These are phyloP conservation scores for Aspergillus costaricaensis DNA, from an alignment of 2,329 filamentous ascomycete genomes.

Conservation along the genomic window DNA sequence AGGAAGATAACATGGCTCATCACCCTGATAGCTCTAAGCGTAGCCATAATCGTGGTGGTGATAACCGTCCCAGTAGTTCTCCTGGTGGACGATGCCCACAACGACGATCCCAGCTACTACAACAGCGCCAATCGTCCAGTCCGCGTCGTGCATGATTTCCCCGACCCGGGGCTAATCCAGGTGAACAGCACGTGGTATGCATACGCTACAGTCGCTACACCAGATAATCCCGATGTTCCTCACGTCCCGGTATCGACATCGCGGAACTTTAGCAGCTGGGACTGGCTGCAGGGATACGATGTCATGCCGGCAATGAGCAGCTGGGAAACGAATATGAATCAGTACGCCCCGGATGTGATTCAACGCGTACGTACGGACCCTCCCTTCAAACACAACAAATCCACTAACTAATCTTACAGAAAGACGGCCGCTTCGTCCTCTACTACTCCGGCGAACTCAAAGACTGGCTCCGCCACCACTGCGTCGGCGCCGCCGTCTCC, in stretches of 20 bases:
- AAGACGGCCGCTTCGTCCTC: conserved; percentile 56
- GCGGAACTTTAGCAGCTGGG: conserved; percentile 50
- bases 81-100: conserved; percentile 1
- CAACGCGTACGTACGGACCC: too few species aligned
- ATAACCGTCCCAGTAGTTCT: conserved; percentile 26
- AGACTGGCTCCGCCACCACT: conserved; percentile 49
- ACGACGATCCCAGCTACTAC: conserved; percentile 22
- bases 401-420: too few species aligned
- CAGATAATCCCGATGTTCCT: conserved; percentile 19
- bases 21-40: neutral
- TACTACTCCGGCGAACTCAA: conserved; percentile 57
- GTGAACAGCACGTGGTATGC: conserved; percentile 40
- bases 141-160: conserved; percentile 30
- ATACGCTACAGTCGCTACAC: conserved; percentile 31
- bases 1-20: conserved; percentile 10
- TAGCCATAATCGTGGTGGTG: conserved; percentile 14
- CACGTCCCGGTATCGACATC: conserved; percentile 58
- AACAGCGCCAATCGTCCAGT: conserved; percentile 22
- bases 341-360: conserved; percentile 64
- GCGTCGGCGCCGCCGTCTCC: conserved; percentile 58
- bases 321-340: conserved; percentile 57
- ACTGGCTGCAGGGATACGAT: conserved; percentile 48
- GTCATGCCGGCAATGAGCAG: conserved; percentile 52
- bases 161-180: conserved; percentile 33
- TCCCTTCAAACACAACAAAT: too few species aligned